These are phyloP conservation scores for Fusarium sp. DNA, from an alignment of 2,329 filamentous ascomycete genomes.

Conservation along the genomic window DNA sequence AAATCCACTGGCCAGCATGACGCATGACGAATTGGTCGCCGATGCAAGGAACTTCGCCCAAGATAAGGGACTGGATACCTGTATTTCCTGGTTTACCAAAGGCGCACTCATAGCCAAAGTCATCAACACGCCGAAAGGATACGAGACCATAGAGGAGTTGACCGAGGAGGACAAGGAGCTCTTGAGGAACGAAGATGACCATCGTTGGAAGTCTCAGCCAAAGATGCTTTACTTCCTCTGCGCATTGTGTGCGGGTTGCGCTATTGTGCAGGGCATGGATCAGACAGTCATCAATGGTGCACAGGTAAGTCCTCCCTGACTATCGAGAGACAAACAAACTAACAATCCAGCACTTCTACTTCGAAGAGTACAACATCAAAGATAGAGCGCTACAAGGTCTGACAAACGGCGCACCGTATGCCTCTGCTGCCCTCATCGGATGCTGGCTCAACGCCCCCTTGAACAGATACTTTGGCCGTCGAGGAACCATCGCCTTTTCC, in stretches of 20 bases:
- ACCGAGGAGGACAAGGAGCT: constrained; percentile 43
- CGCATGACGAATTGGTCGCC: constrained; percentile 24
- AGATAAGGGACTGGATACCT: constrained; percentile 39
- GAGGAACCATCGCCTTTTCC: constrained; percentile 70
- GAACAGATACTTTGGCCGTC: constrained; percentile 67
- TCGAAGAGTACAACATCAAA: constrained; percentile 45
- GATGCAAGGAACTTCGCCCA: constrained; percentile 27
- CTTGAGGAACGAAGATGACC: constrained; percentile 56
- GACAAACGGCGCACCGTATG: constrained; percentile 62
- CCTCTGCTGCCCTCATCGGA: constrained; percentile 56
- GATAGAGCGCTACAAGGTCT: constrained; percentile 54
- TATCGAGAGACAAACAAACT: neutral
- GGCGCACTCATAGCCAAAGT: constrained; percentile 48
- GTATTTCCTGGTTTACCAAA: constrained; percentile 51
- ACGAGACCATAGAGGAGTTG: constrained; percentile 42
- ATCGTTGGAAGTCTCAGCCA: constrained; percentile 63
- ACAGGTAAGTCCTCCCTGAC: constrained; percentile 23
- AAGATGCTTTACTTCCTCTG: constrained; percentile 48
- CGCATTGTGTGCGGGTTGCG: constrained; percentile 45
- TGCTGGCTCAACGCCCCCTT: constrained; percentile 54
- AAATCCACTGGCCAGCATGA: constrained; percentile 34
- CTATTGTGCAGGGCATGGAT: constrained; percentile 69
- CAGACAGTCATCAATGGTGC: constrained; percentile 69
- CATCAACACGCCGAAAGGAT: constrained; percentile 17
- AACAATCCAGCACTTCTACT: constrained; percentile 45